Conservation (phyloP, 208 protist genomes). For the Naegleria lovaniensis region DNA sequence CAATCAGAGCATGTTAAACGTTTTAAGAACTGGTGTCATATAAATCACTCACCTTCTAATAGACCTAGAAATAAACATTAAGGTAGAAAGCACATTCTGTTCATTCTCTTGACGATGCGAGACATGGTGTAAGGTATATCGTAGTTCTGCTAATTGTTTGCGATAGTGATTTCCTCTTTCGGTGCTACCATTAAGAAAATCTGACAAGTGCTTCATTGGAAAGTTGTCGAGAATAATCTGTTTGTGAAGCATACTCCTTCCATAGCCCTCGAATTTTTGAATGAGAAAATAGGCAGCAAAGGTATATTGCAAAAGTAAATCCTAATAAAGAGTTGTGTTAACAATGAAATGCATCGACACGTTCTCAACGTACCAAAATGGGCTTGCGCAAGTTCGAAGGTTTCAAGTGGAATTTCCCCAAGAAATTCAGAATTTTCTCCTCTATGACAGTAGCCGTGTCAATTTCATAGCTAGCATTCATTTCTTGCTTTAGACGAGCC, state of each 20-base stretch:
- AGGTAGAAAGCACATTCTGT: not conserved
- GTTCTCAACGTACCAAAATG: not conserved
- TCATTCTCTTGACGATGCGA: not conserved
- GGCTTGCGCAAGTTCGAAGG: no score
- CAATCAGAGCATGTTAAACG: no score
- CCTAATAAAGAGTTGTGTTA: not conserved
- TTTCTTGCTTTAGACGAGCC: no score
- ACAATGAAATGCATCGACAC: no score
- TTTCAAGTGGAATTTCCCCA: no score
- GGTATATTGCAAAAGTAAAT: not conserved
- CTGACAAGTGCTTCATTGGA: not conserved
- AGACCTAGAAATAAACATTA: not conserved
- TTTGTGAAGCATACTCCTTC: not conserved
- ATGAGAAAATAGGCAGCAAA: not conserved
- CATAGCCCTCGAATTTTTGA: not conserved
- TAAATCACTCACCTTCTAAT: not conserved
- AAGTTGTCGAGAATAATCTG: not conserved
- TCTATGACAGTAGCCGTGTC: no score
- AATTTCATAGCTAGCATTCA: no score
- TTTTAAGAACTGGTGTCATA: no score
- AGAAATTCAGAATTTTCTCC: no score
- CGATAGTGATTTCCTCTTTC: not conserved
- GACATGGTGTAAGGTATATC: not conserved
- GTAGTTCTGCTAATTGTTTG: not conserved
- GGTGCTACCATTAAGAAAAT: not conserved